These are phyloP conservation scores for Lecanicillium sp. DNA, from an alignment of 2,329 filamentous ascomycete genomes.

Conservation along the genomic window DNA sequence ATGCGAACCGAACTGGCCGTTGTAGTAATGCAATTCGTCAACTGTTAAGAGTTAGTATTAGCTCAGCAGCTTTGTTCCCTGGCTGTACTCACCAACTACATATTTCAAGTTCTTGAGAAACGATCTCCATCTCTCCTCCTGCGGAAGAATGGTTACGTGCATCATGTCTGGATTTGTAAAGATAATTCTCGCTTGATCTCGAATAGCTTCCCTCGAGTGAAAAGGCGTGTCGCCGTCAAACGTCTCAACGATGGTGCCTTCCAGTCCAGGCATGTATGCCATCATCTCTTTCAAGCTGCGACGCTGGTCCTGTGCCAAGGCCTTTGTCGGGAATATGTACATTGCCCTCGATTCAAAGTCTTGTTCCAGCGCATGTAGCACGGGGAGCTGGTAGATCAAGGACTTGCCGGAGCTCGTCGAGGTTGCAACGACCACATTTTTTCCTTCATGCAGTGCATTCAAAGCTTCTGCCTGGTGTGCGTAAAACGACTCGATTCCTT, in stretches of 20 bases:
- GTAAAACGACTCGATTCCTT: conserved; percentile 79
- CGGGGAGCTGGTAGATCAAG: conserved; percentile 93
- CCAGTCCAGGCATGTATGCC: conserved; percentile 69
- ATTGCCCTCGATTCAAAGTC: conserved; percentile 75
- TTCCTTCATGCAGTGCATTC: conserved; percentile 74
- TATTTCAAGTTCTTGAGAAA: conserved; percentile 87
- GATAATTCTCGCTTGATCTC: conserved; percentile 85
- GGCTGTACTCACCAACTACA: conserved; percentile 60
- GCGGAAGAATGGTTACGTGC: conserved; percentile 85
- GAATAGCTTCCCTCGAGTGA: conserved; percentile 67
- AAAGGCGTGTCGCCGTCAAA: conserved; percentile 95
- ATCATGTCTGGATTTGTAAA: conserved; percentile 99
- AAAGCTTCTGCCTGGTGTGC: conserved; percentile 91
- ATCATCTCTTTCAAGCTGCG: conserved; percentile 82
- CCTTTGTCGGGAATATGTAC: conserved; percentile 98
- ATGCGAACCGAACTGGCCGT: conserved; percentile 88
- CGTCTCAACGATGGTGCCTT: conserved; percentile 76
- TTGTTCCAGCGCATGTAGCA: conserved; percentile 77
- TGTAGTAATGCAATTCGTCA: conserved; percentile 92
- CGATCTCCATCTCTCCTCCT: conserved; percentile 81
- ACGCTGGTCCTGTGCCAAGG: conserved; percentile 88
- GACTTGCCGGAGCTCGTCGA: conserved; percentile 97
- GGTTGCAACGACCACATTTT: conserved; percentile 86
- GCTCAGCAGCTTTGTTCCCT: neutral
- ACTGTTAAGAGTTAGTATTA: conserved; percentile 34